A percentile compares a stretch with the other conserved stretches of the same genome.
These are phyloP conservation scores for Psidium guajava DNA, from an alignment of 345 rosid species.

Conservation along the genomic window DNA sequence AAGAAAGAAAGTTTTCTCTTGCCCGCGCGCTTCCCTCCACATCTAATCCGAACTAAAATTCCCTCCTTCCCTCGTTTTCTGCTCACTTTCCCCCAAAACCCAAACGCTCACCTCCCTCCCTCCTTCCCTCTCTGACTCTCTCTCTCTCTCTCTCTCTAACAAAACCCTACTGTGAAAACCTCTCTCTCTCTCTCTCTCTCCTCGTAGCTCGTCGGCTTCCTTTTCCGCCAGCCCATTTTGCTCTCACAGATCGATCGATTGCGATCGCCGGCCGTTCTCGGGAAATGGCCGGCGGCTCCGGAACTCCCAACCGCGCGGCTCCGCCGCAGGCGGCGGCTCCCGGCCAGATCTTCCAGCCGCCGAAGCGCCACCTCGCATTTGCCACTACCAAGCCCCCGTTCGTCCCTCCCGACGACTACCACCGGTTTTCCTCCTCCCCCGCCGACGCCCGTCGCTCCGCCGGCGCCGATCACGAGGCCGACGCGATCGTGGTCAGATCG, in stretches of 20 bases:
- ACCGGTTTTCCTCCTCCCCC: constrained; percentile 37
- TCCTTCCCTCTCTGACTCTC: constrained; percentile 11
- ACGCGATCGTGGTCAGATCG: constrained; percentile 57
- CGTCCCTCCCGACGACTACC: constrained; percentile 51
- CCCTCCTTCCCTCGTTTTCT: constrained; percentile 73
- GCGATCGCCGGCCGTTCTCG: constrained; percentile 14
- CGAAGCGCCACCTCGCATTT: constrained; percentile 63
- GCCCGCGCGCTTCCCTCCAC: constrained; percentile 49
- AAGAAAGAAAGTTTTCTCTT: neutral
- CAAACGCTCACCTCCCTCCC: neutral
- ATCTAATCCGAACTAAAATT: constrained; percentile 49
- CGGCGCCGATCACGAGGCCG: constrained; percentile 45
- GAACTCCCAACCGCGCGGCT: constrained; percentile 30
- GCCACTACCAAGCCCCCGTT: constrained; percentile 72
- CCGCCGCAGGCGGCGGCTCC: constrained; percentile 20
- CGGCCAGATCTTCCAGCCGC: constrained; percentile 53
- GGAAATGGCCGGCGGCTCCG: constrained; percentile 27
- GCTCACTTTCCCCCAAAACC: constrained; percentile 6
- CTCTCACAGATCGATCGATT: neutral
- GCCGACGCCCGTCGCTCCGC: neutral
- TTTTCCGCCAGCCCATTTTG: neutral
- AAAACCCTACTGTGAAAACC: constrained; percentile 2
- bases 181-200: neutral
- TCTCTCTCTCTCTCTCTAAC: constrained; percentile 1
- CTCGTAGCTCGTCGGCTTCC: neutral